phyloP scores from a whole-genome alignment of 345 rosid species.

The Euphorbia pulcherrima region DNA sequence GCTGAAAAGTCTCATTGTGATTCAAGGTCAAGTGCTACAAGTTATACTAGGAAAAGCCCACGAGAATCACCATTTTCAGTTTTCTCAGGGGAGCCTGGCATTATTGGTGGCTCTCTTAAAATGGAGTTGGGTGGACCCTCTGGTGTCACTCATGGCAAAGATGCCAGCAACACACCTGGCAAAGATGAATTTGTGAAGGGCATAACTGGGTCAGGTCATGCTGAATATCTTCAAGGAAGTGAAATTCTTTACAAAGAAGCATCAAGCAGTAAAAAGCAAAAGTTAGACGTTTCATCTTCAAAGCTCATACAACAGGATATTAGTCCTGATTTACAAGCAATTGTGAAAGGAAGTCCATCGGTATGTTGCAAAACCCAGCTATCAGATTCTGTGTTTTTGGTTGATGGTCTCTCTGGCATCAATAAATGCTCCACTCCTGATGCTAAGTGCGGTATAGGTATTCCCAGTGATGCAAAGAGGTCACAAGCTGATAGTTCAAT shows the following conservation, averaged over 20 bases:
- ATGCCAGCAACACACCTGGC: no score
- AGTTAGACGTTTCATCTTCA: conserved; percentile 29
- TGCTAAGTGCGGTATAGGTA: conserved; percentile 16
- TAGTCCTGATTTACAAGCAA: conserved; percentile 28
- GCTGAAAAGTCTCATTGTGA: conserved; percentile 27
- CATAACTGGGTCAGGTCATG: conserved; percentile 19
- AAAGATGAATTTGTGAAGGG: conserved; percentile 26
- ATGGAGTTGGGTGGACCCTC: conserved; percentile 17
- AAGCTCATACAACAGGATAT: conserved; percentile 31
- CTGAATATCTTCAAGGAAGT: conserved; percentile 29
- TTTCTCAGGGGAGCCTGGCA: conserved; percentile 33
- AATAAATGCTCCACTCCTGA: conserved; percentile 16
- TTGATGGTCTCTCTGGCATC: conserved; percentile 17
- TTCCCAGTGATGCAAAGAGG: conserved; percentile 23
- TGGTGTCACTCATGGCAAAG: conserved; percentile 2
- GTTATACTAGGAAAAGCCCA: conserved; percentile 51
- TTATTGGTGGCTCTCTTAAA: conserved; percentile 26
- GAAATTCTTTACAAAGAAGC: conserved; percentile 27
- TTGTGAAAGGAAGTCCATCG: conserved; percentile 26
- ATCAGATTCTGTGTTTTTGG: conserved; percentile 17
- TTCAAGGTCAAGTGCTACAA: conserved; percentile 25
- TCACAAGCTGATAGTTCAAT: conserved; percentile 23
- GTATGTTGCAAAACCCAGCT: conserved; percentile 25
- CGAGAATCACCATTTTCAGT: conserved; percentile 34
- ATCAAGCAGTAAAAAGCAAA: conserved; percentile 32